Conservation (phyloP, 1,284 basidiomycete species). For the Leccinum subrobustum region DNA sequence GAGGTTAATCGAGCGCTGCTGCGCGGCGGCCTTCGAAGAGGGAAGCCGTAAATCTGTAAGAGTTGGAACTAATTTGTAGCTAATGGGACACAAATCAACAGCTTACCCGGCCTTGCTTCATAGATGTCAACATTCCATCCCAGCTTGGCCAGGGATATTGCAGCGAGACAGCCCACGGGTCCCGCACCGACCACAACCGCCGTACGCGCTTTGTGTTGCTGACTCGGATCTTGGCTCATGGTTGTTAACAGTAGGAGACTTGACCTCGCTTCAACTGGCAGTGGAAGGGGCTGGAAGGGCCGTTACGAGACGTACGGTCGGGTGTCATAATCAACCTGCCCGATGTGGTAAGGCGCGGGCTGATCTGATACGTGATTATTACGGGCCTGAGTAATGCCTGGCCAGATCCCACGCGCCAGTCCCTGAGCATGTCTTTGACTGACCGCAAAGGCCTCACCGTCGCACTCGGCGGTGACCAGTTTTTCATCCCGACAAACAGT, state of each 20-base stretch:
- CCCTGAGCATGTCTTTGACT: conserved; percentile 9
- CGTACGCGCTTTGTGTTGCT: conserved; percentile 37
- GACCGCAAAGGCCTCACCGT: conserved; percentile 28
- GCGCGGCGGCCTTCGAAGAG: conserved; percentile 58
- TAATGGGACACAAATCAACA: conserved; percentile 11
- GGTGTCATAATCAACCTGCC: conserved; percentile 2
- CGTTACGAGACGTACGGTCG: neutral
- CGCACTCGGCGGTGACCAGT: conserved; percentile 51
- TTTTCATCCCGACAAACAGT: conserved; percentile 60
- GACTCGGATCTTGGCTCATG: conserved; percentile 15
- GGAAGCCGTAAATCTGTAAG: conserved; percentile 67
- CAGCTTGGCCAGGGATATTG: conserved; percentile 81
- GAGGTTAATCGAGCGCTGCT: conserved; percentile 92
- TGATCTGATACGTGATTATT: conserved; percentile 19
- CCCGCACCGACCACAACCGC: conserved; percentile 82
- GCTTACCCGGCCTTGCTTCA: conserved; percentile 81
- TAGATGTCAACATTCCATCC: conserved; percentile 92
- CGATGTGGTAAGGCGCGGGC: conserved; percentile 16
- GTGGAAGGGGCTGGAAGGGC: neutral
- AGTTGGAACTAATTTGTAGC: conserved; percentile 19
- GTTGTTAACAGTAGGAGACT: neutral
- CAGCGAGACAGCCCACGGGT: conserved; percentile 92
- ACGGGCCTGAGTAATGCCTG: neutral
- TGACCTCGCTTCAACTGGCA: neutral
- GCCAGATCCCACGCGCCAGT: neutral